Conservation (phyloP, 2,329 filamentous ascomycete species). For the Lachnellula willkommii region DNA sequence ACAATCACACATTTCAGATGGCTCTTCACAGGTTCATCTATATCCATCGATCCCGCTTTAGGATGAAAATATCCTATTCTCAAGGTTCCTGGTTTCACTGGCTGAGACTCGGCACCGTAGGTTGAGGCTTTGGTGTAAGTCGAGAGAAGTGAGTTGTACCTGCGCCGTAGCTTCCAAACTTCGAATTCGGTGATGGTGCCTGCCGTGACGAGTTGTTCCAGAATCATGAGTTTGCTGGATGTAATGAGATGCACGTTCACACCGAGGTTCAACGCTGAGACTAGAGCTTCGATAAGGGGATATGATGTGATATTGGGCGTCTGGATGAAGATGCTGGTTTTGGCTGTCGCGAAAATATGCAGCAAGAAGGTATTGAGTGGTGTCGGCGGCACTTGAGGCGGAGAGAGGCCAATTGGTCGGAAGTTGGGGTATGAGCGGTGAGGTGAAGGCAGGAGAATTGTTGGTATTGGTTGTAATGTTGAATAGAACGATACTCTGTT, state of each 20-base stretch:
- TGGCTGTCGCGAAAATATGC: constrained; percentile 55
- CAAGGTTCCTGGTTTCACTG: constrained; percentile 26
- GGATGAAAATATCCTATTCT: constrained; percentile 27
- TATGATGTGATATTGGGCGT: constrained; percentile 73
- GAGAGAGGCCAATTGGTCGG: constrained; percentile 3
- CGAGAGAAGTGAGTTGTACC: constrained; percentile 39
- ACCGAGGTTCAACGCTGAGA: constrained; percentile 57
- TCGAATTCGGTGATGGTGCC: constrained; percentile 67
- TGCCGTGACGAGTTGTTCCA: constrained; percentile 76
- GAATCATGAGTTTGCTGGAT: constrained; percentile 63
- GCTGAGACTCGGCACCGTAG: constrained; percentile 19
- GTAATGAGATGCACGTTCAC: constrained; percentile 65
- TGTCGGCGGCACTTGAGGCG: constrained; percentile 16
- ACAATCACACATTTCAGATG: constrained; percentile 75
- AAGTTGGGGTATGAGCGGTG: constrained; percentile 38
- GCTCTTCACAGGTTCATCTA: constrained; percentile 61
- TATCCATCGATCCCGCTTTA: constrained; percentile 22
- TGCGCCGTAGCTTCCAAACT: constrained; percentile 52
- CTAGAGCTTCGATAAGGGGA: constrained; percentile 56
- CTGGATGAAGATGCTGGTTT: constrained; percentile 66
- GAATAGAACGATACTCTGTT: neutral
- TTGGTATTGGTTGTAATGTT: constrained; percentile 36
- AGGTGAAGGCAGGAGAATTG: constrained; percentile 67
- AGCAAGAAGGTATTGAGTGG: constrained; percentile 61
- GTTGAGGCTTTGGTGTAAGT: constrained; percentile 14